A percentile compares a stretch with the other conserved stretches of the same genome.
phyloP scores from a whole-genome alignment of 1,284 basidiomycete species.

The Athelia sp. region DNA sequence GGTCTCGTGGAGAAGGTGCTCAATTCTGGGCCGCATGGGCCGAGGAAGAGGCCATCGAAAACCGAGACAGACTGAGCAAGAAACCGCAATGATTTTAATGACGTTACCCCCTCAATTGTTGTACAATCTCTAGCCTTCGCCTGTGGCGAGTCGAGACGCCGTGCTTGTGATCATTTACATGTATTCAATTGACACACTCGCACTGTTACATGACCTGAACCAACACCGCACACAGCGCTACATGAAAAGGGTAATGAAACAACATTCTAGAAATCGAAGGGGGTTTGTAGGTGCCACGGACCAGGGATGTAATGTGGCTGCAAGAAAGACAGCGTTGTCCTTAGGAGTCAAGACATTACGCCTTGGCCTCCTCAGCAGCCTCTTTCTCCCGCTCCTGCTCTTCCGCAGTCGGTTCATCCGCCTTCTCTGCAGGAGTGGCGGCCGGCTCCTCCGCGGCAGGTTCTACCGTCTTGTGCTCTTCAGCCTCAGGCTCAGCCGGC shows the following conservation, averaged over 20 bases:
- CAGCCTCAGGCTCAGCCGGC: conserved; percentile 16
- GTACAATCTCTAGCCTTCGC: no score
- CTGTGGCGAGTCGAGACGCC: no score
- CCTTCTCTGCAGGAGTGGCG: conserved; percentile 20
- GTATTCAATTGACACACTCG: no score
- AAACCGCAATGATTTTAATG: no score
- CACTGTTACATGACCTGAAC: no score
- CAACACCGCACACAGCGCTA: no score
- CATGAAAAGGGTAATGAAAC: no score
- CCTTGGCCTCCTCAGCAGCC: conserved; percentile 23
- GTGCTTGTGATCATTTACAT: no score
- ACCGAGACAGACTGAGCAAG: background rate
- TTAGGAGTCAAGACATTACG: conserved; percentile 10
- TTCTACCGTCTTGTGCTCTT: conserved; percentile 22
- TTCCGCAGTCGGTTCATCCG: conserved; percentile 22
- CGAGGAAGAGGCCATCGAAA: conserved; percentile 37
- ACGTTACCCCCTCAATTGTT: no score
- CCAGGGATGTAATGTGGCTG: background rate
- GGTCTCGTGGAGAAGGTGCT: conserved; percentile 50
- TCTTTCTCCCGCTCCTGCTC: conserved; percentile 23
- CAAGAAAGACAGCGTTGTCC: background rate
- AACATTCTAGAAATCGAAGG: background rate
- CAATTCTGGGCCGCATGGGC: conserved; percentile 51
- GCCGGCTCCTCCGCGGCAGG: conserved; percentile 20
- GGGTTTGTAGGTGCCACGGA: background rate